Evolutionary conservation across 257 asterid species (phyloP), one percentile per base, ranked within the genome.

Genomic region (Jacaranda copaia): DNA sequence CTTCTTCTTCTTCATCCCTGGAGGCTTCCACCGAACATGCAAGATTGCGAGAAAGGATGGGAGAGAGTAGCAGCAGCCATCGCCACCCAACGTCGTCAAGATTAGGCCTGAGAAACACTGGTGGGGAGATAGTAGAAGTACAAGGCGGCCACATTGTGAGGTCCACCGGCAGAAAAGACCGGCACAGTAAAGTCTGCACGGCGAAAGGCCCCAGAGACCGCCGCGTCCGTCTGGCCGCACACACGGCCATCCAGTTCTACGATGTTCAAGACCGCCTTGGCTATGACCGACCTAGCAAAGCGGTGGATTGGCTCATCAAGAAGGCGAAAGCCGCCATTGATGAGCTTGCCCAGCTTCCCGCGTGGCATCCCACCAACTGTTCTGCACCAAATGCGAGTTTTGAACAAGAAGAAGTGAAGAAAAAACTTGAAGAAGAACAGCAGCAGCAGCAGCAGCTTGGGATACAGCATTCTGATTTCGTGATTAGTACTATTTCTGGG

Each of bases 181-280:
- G 97, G 62, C 97, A 92, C 82, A 92, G 97, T 78, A 92, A 92
- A 81, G 97, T 92, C 20, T 92, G 97, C 88, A 92, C 97, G 6
- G 93, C 97, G 14, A 92, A 89, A 83, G 97, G 97, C 73, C 91
- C 97, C 9, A 77, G 97, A 74, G 97, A 92, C 87, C 88, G 97
- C 68, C 93, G 97, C 10, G 96, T 92, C 25, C 85, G 97, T 72
- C 90, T 92, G 25, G 89, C 97, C 5, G 97, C 97, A 7, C 95
- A 89, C 81, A 92, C 97, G 10, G 97, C 97, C 39, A 92, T 92
- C 70, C 95, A 92, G 39, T 92, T 92, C 84, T 92, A 92, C 83
- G 97, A 92, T 68, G 97, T 92, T 35, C 97, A 92, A 58, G 97
- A 92, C 88, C 91, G 97, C 68, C 92, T 92, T 0, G 97, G 97